These are phyloP conservation scores for Oxyria digyna DNA, from an alignment of 148 eudicot genomes.

Conservation along the genomic window DNA sequence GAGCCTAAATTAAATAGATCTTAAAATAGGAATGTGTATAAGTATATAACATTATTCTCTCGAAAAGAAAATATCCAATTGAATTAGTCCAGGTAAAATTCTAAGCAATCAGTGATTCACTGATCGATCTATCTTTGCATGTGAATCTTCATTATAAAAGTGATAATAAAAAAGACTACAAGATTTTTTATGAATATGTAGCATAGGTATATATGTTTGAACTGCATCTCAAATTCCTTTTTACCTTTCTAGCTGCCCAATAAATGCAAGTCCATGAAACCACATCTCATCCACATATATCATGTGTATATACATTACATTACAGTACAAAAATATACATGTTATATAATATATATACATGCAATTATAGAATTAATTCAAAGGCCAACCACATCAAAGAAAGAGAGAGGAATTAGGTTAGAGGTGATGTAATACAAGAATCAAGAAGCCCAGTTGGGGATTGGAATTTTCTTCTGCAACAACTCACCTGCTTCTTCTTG, in stretches of 20 bases:
- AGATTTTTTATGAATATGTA: background rate
- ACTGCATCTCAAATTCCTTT: constrained; percentile 6
- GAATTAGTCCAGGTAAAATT: too few relatives aligned
- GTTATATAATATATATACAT: background rate
- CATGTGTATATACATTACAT: background rate
- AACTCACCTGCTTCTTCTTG: constrained; percentile 6
- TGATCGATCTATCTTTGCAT: background rate
- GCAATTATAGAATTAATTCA: too few relatives aligned
- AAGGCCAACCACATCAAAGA: background rate
- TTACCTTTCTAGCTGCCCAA: constrained; percentile 5
- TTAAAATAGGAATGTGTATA: too few relatives aligned
- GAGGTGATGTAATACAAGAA: constrained; percentile 6
- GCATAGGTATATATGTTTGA: constrained; percentile 2
- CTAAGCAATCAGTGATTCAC: background rate
- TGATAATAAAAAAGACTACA: background rate
- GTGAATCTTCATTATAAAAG: background rate
- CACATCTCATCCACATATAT: background rate
- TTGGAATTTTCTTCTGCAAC: constrained; percentile 4
- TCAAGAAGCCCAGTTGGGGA: background rate
- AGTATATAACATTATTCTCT: too few relatives aligned
- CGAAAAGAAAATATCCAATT: too few relatives aligned
- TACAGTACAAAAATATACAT: background rate
- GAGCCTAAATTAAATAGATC: too few relatives aligned
- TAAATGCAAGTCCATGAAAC: background rate
- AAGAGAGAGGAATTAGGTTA: background rate